Evolutionary conservation across 108 stramenopile genomes (phyloP).

Genomic region (Phaeodactylum tricornutum): DNA sequence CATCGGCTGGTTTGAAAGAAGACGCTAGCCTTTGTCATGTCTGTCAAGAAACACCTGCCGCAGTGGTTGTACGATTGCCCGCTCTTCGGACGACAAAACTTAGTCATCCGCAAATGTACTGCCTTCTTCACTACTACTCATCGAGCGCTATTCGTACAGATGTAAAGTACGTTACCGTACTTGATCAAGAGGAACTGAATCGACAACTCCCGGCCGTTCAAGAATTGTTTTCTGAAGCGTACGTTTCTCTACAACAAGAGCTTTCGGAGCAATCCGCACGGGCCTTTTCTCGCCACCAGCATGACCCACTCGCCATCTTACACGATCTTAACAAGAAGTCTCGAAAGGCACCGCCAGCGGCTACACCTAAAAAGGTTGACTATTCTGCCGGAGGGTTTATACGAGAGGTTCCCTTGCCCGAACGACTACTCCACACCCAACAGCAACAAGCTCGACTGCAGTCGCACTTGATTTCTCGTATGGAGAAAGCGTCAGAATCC

Average conservation of each 20-base stretch:
- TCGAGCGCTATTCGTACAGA: conserved; percentile 46
- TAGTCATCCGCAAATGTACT: conserved; percentile 19
- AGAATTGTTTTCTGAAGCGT: conserved; percentile 61
- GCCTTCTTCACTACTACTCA: conserved; percentile 65
- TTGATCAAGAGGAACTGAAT: conserved; percentile 24
- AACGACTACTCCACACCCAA: conserved; percentile 25
- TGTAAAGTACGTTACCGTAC: conserved; percentile 16
- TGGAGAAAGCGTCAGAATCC: conserved; percentile 15
- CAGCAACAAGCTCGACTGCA: conserved; percentile 16
- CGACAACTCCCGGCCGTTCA: conserved; percentile 50
- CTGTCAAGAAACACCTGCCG: conserved; percentile 20
- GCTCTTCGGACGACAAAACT: conserved; percentile 10
- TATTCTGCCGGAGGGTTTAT: conserved; percentile 46
- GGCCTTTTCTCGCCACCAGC: conserved; percentile 26
- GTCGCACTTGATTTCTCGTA: conserved; percentile 11
- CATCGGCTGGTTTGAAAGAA: no score
- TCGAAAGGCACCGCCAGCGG: conserved; percentile 12
- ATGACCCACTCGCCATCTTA: conserved; percentile 38
- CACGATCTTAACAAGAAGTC: conserved; percentile 17
- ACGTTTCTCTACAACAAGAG: conserved; percentile 46
- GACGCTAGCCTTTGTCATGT: conserved; percentile 13
- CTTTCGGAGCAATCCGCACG: conserved; percentile 43
- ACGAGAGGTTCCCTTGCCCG: conserved; percentile 33
- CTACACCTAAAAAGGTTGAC: conserved; percentile 12
- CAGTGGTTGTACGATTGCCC: conserved; percentile 13